Percentiles rank a stretch among this genome's conserved stretches.
Evolutionary conservation across 2,329 filamentous ascomycete species (phyloP).

Genomic region (Fusarium sp.): DNA sequence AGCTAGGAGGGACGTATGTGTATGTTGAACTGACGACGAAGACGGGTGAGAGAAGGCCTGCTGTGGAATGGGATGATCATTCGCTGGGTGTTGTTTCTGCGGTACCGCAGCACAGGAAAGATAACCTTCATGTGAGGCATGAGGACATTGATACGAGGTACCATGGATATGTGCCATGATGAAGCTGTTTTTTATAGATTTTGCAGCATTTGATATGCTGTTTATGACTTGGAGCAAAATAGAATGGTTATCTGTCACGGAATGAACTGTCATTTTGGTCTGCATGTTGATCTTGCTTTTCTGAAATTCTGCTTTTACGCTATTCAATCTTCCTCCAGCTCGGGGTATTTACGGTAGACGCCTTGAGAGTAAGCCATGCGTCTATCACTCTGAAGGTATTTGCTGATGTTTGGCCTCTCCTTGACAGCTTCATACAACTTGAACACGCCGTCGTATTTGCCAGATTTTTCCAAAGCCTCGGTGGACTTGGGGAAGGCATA

Average conservation of each 20-base stretch:
- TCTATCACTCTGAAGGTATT: conserved; percentile 74
- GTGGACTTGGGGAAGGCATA: conserved; percentile 78
- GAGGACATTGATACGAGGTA: conserved; percentile 39
- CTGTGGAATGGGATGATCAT: conserved; percentile 44
- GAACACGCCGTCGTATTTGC: conserved; percentile 71
- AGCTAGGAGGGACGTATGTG: conserved; percentile 42
- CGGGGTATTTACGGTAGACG: conserved; percentile 78
- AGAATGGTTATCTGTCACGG: neutral
- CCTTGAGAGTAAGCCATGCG: conserved; percentile 71
- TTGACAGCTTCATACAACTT: conserved; percentile 72
- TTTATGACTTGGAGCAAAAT: neutral
- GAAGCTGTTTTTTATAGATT: conserved; percentile 3
- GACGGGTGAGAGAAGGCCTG: conserved; percentile 35
- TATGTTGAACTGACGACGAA: conserved; percentile 41
- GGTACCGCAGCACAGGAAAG: conserved; percentile 13
- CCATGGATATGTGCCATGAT: conserved; percentile 27
- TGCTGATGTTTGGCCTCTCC: conserved; percentile 71
- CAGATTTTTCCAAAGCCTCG: conserved; percentile 62
- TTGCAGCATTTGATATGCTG: neutral
- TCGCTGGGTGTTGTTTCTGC: conserved; percentile 19
- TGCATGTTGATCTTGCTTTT: neutral
- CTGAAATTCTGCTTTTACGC: neutral
- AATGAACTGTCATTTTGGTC: neutral
- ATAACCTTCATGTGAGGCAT: conserved; percentile 14
- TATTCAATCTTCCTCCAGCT: conserved; percentile 67